These are phyloP conservation scores for Botrytis hyacinthi DNA, from an alignment of 2,329 filamentous ascomycete genomes.

Conservation along the genomic window DNA sequence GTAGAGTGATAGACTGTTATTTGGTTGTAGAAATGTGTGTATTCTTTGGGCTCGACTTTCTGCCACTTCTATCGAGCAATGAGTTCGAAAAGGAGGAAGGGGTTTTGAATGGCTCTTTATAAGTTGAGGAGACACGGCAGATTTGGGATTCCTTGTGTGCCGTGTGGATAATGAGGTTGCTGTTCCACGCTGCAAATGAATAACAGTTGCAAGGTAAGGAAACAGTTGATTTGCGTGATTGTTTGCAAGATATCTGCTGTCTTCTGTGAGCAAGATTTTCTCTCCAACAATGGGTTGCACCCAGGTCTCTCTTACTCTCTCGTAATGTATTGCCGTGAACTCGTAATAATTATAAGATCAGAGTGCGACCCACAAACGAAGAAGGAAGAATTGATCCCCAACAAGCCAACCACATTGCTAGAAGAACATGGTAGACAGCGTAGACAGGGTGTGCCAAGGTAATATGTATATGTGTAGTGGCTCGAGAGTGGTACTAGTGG, in stretches of 20 bases:
- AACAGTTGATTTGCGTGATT: not conserved
- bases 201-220: not conserved
- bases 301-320: constrained; percentile 11
- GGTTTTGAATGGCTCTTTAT: not conserved
- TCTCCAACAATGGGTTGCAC: not conserved
- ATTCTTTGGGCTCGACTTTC: not conserved
- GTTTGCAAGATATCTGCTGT: constrained; percentile 13
- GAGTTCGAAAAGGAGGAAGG: not conserved
- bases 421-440: constrained; percentile 6
- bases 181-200: not conserved
- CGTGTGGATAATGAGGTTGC: not conserved
- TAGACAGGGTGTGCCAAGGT: not conserved
- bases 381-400: constrained; percentile 7
- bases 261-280: not conserved
- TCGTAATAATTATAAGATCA: constrained; percentile 15
- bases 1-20: not conserved
- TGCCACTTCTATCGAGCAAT: not conserved
- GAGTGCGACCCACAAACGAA: constrained; percentile 12
- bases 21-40: not conserved
- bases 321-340: constrained; percentile 12
- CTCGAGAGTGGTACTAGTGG: not conserved
- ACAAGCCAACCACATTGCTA: constrained; percentile 11
- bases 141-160: constrained; percentile 1
- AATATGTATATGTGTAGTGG: not conserved
- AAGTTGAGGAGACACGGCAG: not conserved